Evolutionary conservation across 495 filamentous ascomycete species (phyloP).

Genomic region (Annulohypoxylon moriforme): DNA sequence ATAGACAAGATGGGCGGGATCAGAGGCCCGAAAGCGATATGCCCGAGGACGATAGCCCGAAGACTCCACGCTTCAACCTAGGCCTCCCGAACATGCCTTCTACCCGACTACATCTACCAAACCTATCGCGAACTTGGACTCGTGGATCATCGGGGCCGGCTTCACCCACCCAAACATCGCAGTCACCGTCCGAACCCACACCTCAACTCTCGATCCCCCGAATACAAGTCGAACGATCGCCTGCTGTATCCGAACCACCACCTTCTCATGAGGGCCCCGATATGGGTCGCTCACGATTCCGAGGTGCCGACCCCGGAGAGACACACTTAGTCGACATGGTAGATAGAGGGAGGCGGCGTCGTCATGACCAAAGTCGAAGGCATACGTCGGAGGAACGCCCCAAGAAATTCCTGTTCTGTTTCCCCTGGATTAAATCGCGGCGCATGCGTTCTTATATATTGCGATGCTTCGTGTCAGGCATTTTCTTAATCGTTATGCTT

Average conservation of each 20-base stretch:
- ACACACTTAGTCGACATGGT: slow-evolving; percentile 48
- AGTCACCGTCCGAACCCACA: slow-evolving; percentile 3
- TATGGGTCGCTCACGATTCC: slow-evolving; percentile 42
- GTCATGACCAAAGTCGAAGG: slow-evolving; percentile 41
- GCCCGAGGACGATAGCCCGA: slow-evolving; percentile 51
- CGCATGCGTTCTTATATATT: slow-evolving; percentile 66
- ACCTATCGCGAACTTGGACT: slow-evolving; percentile 52
- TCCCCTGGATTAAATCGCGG: slow-evolving; percentile 65
- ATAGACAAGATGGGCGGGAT: slow-evolving; percentile 43
- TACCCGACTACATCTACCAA: slow-evolving; percentile 55
- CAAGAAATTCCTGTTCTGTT: slow-evolving; percentile 60
- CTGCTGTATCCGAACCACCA: slow-evolving; percentile 33
- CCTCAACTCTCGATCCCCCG: slow-evolving; percentile 1
- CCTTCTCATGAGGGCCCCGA: slow-evolving; percentile 19
- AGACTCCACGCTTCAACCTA: slow-evolving; percentile 54
- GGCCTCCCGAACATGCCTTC: slow-evolving; percentile 52
- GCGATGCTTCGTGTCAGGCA: slow-evolving; percentile 65
- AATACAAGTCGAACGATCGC: slow-evolving; percentile 11
- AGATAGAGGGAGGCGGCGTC: slow-evolving; percentile 41
- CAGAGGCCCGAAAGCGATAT: slow-evolving; percentile 46
- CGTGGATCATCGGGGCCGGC: slow-evolving; percentile 48
- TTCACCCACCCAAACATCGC: slow-evolving; percentile 38
- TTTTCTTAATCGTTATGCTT: slow-evolving; percentile 65
- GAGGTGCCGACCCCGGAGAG: slow-evolving; percentile 53
- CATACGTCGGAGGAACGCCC: slow-evolving; percentile 42